Conservation (phyloP, 805 yeast genomes). For the Candida railenensis region DNA sequence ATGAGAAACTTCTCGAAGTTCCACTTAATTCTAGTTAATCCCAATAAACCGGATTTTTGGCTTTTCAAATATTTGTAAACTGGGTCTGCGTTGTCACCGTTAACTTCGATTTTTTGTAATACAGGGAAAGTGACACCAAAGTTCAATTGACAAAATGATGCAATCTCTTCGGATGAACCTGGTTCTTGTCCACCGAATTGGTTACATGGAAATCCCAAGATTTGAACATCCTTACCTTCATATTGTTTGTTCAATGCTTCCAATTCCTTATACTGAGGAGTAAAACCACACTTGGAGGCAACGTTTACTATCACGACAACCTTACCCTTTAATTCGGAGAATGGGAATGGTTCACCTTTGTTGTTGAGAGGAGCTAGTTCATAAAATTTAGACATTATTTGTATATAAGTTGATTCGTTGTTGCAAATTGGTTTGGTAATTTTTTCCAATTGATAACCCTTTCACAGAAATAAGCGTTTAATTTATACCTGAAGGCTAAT, state of each 20-base stretch:
- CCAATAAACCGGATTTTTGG: slow-evolving; percentile 26
- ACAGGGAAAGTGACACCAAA: slow-evolving; percentile 39
- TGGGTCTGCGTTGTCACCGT: slow-evolving; percentile 30
- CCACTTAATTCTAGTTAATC: slow-evolving; percentile 60
- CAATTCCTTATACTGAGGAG: slow-evolving; percentile 73
- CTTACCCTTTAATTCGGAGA: slow-evolving; percentile 66
- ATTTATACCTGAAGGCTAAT: too few relatives aligned
- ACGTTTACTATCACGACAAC: slow-evolving; percentile 83
- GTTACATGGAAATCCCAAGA: slow-evolving; percentile 88
- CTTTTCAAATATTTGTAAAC: slow-evolving; percentile 30
- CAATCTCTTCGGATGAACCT: slow-evolving; percentile 44
- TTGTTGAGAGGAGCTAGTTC: slow-evolving; percentile 63
- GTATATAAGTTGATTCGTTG: too few relatives aligned
- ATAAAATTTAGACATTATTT: slow-evolving; percentile 59
- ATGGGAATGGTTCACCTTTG: slow-evolving; percentile 57
- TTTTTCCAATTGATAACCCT: too few relatives aligned
- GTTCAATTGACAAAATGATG: slow-evolving; percentile 15
- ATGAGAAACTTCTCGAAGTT: slow-evolving; percentile 76
- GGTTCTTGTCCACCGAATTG: slow-evolving; percentile 86
- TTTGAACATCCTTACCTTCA: slow-evolving; percentile 58
- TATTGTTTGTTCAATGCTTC: slow-evolving; percentile 68
- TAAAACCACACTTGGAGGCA: slow-evolving; percentile 78
- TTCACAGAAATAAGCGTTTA: background rate
- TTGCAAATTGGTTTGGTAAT: too few relatives aligned
- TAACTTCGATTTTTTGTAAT: slow-evolving; percentile 34